Base-by-base conservation (phyloP, 768 basidiomycete species). In the Trametes coccinea region DNA sequence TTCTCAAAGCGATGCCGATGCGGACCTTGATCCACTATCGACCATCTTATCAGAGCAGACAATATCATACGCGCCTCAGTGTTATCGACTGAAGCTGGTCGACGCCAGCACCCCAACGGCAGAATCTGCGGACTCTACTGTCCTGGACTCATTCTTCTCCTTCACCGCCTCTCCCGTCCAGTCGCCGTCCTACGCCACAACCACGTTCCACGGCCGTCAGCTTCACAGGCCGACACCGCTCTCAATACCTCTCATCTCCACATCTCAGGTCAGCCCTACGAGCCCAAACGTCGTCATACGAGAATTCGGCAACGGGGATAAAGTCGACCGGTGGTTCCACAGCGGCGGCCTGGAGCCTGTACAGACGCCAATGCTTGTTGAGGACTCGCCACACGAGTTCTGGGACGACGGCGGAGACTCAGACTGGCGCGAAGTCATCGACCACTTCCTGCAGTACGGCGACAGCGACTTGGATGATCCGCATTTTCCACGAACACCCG, bases 151-250 rank as follows among this genome's bases (percentile, higher is more conserved):
- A 29, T 64, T 66, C 45, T 66, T 69, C 41, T 69, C 67, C 22
- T 65, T 69, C 61, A 66, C 63, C 13, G 65, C 67, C 5, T 60
- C 65, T 13, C 67, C 65, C 27, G 61, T 66, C n/a, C 65, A 69
- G 40, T 66, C 65, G 48, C 67, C 67, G 43, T 57, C 66, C 27
- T 60, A 60, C 61, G 17, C 65, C 22, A 16, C 54, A 1, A 53
- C 67, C 31, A 37, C 65, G 7, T 62, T 61, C 60, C 46, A 50
- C 30, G 37, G 49, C 17, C 49, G 47, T 22, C 60, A 49, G 13
- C 29, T 17, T 29, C 43, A 61, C 10, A 56, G 57, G 2, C 62
- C 62, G 5, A 48, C 62, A 1, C 62, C 62, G 7, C 57, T 63
- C 4, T 41, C 56, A 0, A 45, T 57, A 11, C 62, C 57, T 5